Evolutionary conservation across 306 rosid genomes (phyloP), one percentile per base, ranked within the genome.

Genomic region (Sicyos baderoa): DNA sequence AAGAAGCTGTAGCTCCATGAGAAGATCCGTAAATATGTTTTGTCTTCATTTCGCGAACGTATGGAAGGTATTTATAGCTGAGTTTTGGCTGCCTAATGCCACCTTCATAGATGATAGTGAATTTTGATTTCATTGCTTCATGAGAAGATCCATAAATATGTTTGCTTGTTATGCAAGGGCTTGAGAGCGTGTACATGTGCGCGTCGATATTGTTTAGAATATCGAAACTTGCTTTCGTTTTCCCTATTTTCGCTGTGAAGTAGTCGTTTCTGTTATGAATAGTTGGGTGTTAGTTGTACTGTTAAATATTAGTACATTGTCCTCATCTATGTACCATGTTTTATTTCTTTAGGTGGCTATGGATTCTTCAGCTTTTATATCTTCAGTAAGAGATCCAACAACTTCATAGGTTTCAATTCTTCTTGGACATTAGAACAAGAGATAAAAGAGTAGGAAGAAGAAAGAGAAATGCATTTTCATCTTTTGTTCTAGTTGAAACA

Each of bases 1-100:
- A 57, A 57, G 40, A 57, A 27, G 64, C 65, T 13, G 44, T 14
- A 25, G 44, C 44, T 58, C 64, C n/a, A n/a, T n/a, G n/a, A n/a
- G n/a, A n/a, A n/a, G n/a, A n/a, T n/a, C n/a, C n/a, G n/a, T n/a
- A n/a, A n/a, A n/a, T n/a, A n/a, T n/a, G 25, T 64, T 64, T 44
- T 10, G n/a, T 42, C 70, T 4, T 40, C 15, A 27, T 63, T 40
- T 40, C 5, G 15, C 18, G 25, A 40, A 25, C 40, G 25, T 54
- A 9, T 23, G 4, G 6, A 14, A 25, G 42, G 63, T 57, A 19
- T 10, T 12, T 25, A 5, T 14, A 12, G 40, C 32, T 14, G 15
- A 7, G 5, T 5, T 15, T 3, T 14, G 19, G 42, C 42, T 27
- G 18, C 42, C 19, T 12, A 27, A 57, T 25, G 40, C 42, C 29